Evolutionary conservation across 208 protist species (phyloP).

Genomic region (Lotmaria passim): DNA sequence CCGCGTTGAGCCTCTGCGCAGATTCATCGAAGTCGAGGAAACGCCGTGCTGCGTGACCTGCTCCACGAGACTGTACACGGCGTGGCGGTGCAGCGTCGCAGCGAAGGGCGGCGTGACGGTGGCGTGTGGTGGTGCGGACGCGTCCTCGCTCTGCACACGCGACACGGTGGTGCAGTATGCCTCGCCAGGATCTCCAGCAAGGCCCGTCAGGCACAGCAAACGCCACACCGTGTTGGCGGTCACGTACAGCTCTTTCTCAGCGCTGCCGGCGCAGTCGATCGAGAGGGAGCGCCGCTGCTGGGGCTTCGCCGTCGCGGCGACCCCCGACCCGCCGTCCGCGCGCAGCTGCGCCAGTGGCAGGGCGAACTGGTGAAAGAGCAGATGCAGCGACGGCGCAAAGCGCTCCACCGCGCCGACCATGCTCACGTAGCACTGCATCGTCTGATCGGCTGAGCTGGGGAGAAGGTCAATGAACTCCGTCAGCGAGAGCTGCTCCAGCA

Average conservation of each 20-base stretch:
- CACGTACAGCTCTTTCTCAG: conserved; percentile 30
- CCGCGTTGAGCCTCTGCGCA: not conserved
- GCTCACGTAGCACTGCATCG: conserved; percentile 50
- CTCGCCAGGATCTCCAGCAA: conserved; percentile 39
- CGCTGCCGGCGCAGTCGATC: not conserved
- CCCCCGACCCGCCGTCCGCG: conserved; percentile 2
- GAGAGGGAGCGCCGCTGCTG: conserved; percentile 6
- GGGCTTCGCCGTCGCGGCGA: not conserved
- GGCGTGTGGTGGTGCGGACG: not conserved
- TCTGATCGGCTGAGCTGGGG: conserved; percentile 34
- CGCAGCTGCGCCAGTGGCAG: conserved; percentile 25
- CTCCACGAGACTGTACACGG: conserved; percentile 67
- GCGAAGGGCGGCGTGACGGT: conserved; percentile 17
- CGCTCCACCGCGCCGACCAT: conserved; percentile 57
- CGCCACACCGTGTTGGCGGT: conserved; percentile 63
- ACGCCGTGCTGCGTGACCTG: conserved; percentile 40
- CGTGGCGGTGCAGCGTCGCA: conserved; percentile 60
- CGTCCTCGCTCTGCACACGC: not conserved
- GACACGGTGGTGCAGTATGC: conserved; percentile 20
- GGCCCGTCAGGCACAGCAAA: conserved; percentile 56
- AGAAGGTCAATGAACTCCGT: conserved; percentile 65
- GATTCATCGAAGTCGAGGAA: conserved; percentile 2
- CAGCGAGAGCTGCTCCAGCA: conserved; percentile 55
- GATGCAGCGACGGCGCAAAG: conserved; percentile 51
- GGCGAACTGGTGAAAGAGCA: conserved; percentile 62